Evolutionary conservation across 345 rosid species (phyloP).

Genomic region (Bruguiera gymnorhiza): DNA sequence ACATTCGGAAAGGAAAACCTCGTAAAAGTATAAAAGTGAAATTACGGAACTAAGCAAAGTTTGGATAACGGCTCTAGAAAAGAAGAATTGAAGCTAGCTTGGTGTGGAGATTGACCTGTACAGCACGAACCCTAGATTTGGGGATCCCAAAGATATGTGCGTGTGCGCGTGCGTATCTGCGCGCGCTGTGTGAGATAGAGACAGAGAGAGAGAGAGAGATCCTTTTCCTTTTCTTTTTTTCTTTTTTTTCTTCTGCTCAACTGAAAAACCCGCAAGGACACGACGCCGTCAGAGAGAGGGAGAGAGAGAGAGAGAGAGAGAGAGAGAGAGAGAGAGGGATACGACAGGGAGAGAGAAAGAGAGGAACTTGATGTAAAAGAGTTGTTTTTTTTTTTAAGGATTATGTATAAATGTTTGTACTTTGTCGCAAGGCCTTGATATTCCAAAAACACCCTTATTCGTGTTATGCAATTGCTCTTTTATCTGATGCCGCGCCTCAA

Average conservation of each 20-base stretch:
- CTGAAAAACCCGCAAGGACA: no score
- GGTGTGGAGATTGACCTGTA: not conserved
- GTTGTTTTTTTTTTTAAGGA: no score
- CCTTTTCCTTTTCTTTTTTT: not conserved
- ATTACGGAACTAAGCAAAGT: not conserved
- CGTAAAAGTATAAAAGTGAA: not conserved
- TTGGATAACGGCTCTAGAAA: not conserved
- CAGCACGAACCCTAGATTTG: constrained; percentile 37
- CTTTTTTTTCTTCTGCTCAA: not conserved
- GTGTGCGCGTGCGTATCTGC: no score
- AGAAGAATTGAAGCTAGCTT: constrained; percentile 3
- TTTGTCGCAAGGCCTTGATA: not conserved
- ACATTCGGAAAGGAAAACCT: not conserved
- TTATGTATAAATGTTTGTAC: not conserved
- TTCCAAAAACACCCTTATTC: not conserved
- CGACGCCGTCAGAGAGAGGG: no score
- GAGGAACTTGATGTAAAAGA: no score
- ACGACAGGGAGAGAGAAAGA: no score
- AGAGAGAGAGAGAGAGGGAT: no score
- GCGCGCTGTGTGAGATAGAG: not conserved
- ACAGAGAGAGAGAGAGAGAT: constrained; percentile 5
- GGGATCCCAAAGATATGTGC: constrained; percentile 20
- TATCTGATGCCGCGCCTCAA: no score
- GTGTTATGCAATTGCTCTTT: no score
- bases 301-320: no score